Evolutionary conservation across 1,139 yeast genomes (phyloP).

Genomic region (Diutina neorugosa): DNA sequence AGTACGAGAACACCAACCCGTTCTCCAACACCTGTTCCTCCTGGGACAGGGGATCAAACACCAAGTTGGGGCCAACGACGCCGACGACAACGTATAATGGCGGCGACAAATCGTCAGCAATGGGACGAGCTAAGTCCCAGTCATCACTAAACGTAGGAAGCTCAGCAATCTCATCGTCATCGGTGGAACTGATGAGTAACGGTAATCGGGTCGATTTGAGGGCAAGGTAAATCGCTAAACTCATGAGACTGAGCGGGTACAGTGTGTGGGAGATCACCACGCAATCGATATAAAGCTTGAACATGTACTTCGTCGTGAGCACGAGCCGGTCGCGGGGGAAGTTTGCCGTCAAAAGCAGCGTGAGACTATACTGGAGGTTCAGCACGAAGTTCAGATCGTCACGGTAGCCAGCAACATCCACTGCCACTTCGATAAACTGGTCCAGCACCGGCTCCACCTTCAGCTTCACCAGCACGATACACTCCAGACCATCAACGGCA

Average conservation of each 20-base stretch:
- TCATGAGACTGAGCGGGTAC: slow-evolving; percentile 68
- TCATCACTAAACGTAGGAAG: slow-evolving; percentile 87
- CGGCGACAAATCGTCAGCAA: slow-evolving; percentile 36
- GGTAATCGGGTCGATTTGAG: slow-evolving; percentile 72
- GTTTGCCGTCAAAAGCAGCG: slow-evolving; percentile 32
- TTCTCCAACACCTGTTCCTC: slow-evolving; percentile 84
- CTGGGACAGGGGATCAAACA: slow-evolving; percentile 73
- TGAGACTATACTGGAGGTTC: slow-evolving; percentile 42
- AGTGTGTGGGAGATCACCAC: slow-evolving; percentile 54
- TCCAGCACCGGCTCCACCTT: slow-evolving; percentile 54
- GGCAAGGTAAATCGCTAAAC: slow-evolving; percentile 73
- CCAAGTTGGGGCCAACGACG: slow-evolving; percentile 50
- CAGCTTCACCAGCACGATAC: slow-evolving; percentile 80
- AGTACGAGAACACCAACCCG: slow-evolving; percentile 65
- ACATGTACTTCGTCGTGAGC: slow-evolving; percentile 64
- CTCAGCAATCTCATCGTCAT: slow-evolving; percentile 57
- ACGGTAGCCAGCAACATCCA: slow-evolving; percentile 61
- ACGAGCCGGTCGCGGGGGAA: slow-evolving; percentile 39
- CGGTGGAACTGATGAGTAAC: slow-evolving; percentile 47
- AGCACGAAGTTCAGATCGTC: slow-evolving; percentile 57
- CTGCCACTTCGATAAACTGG: slow-evolving; percentile 56
- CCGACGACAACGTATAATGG: slow-evolving; percentile 73
- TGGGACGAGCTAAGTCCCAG: slow-evolving; percentile 44
- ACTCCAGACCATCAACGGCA: slow-evolving; percentile 82
- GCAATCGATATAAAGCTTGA: slow-evolving; percentile 67